Base-by-base conservation (phyloP, 768 basidiomycete species). In the Termitomyces sp. region DNA sequence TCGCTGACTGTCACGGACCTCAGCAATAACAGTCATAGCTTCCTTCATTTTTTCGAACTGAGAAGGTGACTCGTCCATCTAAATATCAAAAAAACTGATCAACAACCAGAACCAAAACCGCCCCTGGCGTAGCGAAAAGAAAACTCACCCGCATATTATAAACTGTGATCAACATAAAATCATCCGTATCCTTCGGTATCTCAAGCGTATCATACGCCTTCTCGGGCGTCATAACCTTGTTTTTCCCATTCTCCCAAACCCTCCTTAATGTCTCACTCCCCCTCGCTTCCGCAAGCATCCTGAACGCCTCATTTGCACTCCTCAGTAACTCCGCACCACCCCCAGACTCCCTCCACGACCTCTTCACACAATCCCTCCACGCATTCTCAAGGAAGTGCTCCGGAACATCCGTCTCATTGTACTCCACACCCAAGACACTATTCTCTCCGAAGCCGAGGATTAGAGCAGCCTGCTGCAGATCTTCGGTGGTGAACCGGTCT, bases 131-230 rank as follows among this genome's bases (percentile, higher is more conserved):
- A 37, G 11, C 11, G 4, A 19, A 32, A 53, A 53, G 43, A 55
- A 71, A 12, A 55, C 76, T 65, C 63, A 91, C 91, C 73, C 91
- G 73, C 78, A 94, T 78, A 44, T 73, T 67, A 66, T 79, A 92
- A 10, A 92, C 79, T 6, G 84, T 86, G 59, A 90, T 76, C 37
- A 94, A 66, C 81, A 91, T 88, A 17, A 76, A 71, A 46, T 94
- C 92, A 43, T 90, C 89, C 12, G 84, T 79, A 23, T 86, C 86
- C 54, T 73, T 71, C 12, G 86, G 83, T 25, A 88, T 77, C 61
- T 88, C 89, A 39, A 94, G 73, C 19, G 84, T 82, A 52, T 79
- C 73, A 67, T 89, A 92, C 37, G 92, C 92, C 60, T 79, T 77
- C 50, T 82, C 80, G 7, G 86, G 83, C 30, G 80, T 85, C 82